Conservation (phyloP, 2,329 filamentous ascomycete genomes). For the Phaeophleospora eucalypticola region DNA sequence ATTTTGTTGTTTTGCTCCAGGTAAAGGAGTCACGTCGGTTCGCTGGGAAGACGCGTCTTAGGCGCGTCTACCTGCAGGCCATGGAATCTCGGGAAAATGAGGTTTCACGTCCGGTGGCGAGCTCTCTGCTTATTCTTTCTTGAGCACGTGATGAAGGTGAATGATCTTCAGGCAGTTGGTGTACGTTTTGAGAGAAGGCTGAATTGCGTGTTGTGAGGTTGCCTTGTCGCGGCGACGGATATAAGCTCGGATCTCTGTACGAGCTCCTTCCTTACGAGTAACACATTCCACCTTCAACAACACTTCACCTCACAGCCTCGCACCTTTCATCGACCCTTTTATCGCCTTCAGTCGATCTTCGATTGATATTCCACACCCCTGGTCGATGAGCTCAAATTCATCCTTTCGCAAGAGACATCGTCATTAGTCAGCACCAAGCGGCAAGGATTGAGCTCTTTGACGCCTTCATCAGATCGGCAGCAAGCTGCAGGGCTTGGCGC, state of each 20-base stretch:
- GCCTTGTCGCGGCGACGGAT: no score
- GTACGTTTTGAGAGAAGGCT: no score
- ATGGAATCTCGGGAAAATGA: neutral
- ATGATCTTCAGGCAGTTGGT: no score
- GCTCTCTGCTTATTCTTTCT: neutral
- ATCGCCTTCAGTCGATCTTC: no score
- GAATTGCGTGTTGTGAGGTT: neutral
- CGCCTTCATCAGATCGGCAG: neutral
- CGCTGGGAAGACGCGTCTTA: conserved; percentile 29
- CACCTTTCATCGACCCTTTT: neutral
- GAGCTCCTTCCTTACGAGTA: no score
- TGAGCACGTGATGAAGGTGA: conserved; percentile 4
- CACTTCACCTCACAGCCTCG: neutral
- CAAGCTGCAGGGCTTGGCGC: neutral
- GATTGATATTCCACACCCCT: no score
- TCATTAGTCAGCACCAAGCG: neutral
- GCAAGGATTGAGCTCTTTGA: neutral
- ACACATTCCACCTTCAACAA: conserved; percentile 1
- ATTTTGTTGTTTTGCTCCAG: no score
- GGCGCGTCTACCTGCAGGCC: conserved; percentile 7
- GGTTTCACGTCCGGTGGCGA: no score
- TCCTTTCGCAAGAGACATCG: neutral
- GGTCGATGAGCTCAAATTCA: no score
- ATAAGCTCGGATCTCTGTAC: no score
- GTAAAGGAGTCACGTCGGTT: conserved; percentile 48